Conservation (phyloP, 768 basidiomycete genomes). For the Termitomyces sp. region DNA sequence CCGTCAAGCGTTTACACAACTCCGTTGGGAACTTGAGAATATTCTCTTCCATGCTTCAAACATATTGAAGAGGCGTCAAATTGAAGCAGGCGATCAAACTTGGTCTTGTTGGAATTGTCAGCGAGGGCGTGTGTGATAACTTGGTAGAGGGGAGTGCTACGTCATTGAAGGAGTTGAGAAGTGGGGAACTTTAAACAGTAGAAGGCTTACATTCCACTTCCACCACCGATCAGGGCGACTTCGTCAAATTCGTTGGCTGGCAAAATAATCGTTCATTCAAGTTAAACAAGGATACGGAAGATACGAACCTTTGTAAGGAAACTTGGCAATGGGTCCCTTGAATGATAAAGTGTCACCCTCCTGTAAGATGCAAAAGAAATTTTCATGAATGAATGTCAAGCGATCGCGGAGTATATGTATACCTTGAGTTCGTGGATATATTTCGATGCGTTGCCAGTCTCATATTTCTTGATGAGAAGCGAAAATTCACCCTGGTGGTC, state of each 20-base stretch:
- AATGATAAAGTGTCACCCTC: conserved; percentile 78
- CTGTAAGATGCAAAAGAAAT: conserved; percentile 17
- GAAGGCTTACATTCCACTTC: conserved; percentile 75
- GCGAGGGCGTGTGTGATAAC: conserved; percentile 68
- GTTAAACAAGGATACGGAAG: not conserved
- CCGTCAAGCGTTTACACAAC: too few species aligned
- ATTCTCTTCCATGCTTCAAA: too few species aligned
- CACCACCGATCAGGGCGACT: conserved; percentile 88
- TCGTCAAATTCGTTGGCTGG: conserved; percentile 82
- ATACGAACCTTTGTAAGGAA: conserved; percentile 69
- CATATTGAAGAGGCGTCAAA: too few species aligned
- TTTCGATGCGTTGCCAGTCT: conserved; percentile 79
- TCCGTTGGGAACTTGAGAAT: too few species aligned
- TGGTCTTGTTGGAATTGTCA: conserved; percentile 82
- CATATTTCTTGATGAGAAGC: conserved; percentile 83
- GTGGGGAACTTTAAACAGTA: conserved; percentile 3
- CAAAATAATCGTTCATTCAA: conserved; percentile 2
- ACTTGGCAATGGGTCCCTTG: conserved; percentile 91
- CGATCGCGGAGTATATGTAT: not conserved
- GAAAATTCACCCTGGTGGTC: conserved; percentile 70
- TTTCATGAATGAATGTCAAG: not conserved
- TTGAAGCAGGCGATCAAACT: conserved; percentile 70
- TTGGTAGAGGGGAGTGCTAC: conserved; percentile 81
- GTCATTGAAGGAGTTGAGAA: not conserved
- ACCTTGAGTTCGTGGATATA: conserved; percentile 75